Conservation (phyloP, 1,284 basidiomycete genomes). For the Microstroma glucosiphilum region DNA sequence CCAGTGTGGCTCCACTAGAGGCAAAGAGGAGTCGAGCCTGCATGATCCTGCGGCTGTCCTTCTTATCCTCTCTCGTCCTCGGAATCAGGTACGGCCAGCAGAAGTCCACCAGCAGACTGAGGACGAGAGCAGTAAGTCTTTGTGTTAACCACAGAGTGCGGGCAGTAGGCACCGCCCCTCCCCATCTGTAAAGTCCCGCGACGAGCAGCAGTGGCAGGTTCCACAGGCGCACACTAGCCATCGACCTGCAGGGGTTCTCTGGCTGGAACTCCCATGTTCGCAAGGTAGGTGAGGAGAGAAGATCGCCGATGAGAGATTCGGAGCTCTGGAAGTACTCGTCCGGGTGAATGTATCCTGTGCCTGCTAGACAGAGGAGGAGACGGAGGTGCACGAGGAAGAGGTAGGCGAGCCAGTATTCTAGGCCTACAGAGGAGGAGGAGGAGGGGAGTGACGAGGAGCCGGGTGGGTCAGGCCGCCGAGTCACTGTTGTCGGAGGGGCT, state of each 20-base stretch:
- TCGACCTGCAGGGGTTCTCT: constrained; percentile 26
- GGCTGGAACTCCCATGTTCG: constrained; percentile 36
- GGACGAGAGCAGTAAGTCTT: constrained; percentile 19
- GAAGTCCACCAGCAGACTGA: constrained; percentile 1
- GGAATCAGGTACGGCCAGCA: neutral
- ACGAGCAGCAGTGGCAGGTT: neutral
- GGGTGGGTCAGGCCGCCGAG: too few species aligned
- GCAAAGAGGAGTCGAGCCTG: constrained; percentile 23
- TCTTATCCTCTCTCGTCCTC: neutral
- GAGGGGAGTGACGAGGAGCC: too few species aligned
- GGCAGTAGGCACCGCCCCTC: constrained; percentile 12
- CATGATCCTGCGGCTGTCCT: neutral
- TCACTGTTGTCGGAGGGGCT: too few species aligned
- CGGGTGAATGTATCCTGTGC: constrained; percentile 47
- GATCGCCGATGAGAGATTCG: constrained; percentile 32
- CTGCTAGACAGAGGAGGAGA: constrained; percentile 30
- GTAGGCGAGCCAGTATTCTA: constrained; percentile 16
- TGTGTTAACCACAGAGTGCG: constrained; percentile 22
- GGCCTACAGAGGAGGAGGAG: too few species aligned
- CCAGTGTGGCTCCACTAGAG: constrained; percentile 33
- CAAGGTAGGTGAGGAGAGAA: constrained; percentile 6
- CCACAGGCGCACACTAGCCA: constrained; percentile 18
- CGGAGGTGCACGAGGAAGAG: constrained; percentile 32
- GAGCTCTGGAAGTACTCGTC: constrained; percentile 52
- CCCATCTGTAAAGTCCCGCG: neutral